Percentiles rank a stretch among this genome's conserved stretches.
phyloP scores from a whole-genome alignment of 2,329 filamentous ascomycete genomes.

The Aspergillus hiratsukae region DNA sequence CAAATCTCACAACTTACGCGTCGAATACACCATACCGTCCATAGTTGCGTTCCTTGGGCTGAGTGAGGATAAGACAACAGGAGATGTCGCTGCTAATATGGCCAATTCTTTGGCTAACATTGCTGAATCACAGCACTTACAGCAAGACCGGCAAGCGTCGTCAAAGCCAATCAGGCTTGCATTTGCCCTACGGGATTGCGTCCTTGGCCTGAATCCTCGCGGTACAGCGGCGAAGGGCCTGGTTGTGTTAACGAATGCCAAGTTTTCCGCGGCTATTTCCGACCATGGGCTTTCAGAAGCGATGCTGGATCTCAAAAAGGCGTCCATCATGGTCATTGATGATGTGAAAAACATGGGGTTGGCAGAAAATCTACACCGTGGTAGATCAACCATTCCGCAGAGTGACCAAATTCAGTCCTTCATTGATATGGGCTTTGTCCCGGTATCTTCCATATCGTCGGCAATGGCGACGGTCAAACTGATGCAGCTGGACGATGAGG shows the following conservation, averaged over 20 bases:
- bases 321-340: slow-evolving; percentile 78
- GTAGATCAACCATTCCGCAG: slow-evolving; percentile 22
- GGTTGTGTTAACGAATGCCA: slow-evolving; percentile 73
- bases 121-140: slow-evolving; percentile 50
- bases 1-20: slow-evolving; percentile 74
- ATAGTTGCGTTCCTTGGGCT: slow-evolving; percentile 75
- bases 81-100: slow-evolving; percentile 71
- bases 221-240: slow-evolving; percentile 70
- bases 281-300: slow-evolving; percentile 61
- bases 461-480: slow-evolving; percentile 66
- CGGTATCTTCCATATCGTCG: slow-evolving; percentile 80
- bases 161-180: slow-evolving; percentile 50
- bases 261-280: slow-evolving; percentile 63
- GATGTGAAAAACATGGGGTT: slow-evolving; percentile 53
- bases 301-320: slow-evolving; percentile 68
- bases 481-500: slow-evolving; percentile 51
- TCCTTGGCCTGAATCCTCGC: slow-evolving; percentile 79
- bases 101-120: slow-evolving; percentile 76
- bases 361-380: slow-evolving; percentile 29
- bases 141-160: slow-evolving; percentile 19
- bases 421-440: slow-evolving; percentile 69
- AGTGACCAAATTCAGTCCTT: slow-evolving; percentile 48
- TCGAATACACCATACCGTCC: slow-evolving; percentile 86
- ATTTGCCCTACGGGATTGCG: slow-evolving; percentile 72
- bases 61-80: slow-evolving; percentile 60